Conservation (phyloP, 768 basidiomycete species). For the Exidia glandulosa region DNA sequence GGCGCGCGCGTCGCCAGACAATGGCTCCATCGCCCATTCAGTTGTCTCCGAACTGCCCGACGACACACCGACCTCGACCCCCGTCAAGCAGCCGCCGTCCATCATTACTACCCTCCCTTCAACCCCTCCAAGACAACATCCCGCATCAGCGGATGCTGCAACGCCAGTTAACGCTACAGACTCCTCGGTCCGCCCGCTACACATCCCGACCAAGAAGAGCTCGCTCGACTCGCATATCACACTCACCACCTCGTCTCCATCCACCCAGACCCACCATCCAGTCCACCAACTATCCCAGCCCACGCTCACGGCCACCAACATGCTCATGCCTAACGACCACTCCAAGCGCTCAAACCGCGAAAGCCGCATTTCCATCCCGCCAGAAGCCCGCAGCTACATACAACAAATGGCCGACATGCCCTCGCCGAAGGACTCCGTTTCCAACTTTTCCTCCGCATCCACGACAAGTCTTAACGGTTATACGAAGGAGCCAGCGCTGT, state of each 20-base stretch:
- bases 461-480: background rate
- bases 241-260: constrained; percentile 2
- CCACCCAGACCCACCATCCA: background rate
- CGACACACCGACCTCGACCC: background rate
- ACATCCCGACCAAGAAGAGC: background rate
- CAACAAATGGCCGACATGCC: constrained; percentile 48
- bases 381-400: constrained; percentile 67
- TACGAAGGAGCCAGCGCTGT: background rate
- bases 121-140: background rate
- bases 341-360: constrained; percentile 34
- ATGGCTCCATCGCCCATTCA: background rate
- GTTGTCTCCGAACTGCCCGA: background rate
- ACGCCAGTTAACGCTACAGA: background rate
- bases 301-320: background rate
- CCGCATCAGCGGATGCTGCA: background rate
- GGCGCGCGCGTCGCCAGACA: background rate
- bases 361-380: constrained; percentile 60
- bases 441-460: constrained; percentile 1
- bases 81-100: background rate
- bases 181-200: background rate
- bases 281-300: background rate
- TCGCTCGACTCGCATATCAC: constrained; percentile 1
- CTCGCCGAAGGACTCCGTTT: constrained; percentile 30
- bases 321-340: constrained; percentile 12
- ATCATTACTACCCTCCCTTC: background rate